Evolutionary conservation across 2,329 filamentous ascomycete species (phyloP).

Genomic region (Colletotrichum echinochloae): DNA sequence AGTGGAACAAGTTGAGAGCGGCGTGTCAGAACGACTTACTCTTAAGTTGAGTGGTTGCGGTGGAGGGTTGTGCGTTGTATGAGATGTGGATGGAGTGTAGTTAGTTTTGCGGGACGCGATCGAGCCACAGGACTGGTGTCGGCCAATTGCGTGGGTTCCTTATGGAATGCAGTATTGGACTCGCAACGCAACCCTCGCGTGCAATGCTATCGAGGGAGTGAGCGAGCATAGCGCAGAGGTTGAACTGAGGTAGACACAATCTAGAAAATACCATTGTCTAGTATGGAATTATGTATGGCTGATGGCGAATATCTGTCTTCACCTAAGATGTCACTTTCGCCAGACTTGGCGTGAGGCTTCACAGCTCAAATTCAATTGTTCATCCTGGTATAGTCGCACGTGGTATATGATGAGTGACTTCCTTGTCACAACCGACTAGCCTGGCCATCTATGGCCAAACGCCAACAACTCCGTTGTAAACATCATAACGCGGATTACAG

Average conservation of each 20-base stretch:
- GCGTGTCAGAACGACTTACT: background rate
- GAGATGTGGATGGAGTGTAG: conserved; percentile 1
- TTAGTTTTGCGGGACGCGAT: conserved; percentile 35
- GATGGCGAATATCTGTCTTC: background rate
- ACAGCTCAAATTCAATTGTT: background rate
- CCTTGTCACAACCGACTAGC: conserved; percentile 9
- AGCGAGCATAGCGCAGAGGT: too few relatives aligned
- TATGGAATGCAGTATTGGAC: conserved; percentile 10
- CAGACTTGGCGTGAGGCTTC: background rate
- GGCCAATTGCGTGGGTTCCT: conserved; percentile 33
- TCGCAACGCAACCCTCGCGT: background rate
- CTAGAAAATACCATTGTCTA: background rate
- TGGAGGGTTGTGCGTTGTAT: background rate
- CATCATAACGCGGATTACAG: background rate
- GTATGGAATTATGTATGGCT: background rate
- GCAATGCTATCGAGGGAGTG: background rate
- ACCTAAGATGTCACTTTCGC: background rate
- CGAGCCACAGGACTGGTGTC: conserved; percentile 21
- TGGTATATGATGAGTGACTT: conserved; percentile 34
- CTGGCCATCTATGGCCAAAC: background rate
- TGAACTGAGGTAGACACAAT: background rate
- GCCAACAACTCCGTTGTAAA: conserved; percentile 21
- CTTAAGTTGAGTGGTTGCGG: background rate
- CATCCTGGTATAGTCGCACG: conserved; percentile 11
- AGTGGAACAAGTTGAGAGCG: background rate